Evolutionary conservation across 768 basidiomycete species (phyloP).

Genomic region (Crepidotus variabilis): DNA sequence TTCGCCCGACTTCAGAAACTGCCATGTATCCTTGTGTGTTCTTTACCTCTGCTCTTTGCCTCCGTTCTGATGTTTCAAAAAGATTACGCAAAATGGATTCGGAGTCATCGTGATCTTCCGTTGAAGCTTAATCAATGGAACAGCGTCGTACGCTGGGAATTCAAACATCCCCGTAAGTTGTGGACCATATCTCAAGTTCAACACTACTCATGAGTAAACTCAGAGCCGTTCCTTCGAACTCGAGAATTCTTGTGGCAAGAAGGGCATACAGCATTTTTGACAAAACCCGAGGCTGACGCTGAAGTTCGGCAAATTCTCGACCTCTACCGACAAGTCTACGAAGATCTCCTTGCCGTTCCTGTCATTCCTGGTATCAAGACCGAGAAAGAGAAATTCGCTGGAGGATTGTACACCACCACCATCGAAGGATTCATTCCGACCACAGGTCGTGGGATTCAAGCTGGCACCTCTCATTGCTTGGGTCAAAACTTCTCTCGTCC

Average conservation of each 20-base stretch:
- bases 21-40: constrained; percentile 96
- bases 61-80: constrained; percentile 4
- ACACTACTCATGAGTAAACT: background rate
- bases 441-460: constrained; percentile 96
- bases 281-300: constrained; percentile 82
- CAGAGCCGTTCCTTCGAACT: constrained; percentile 97
- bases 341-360: constrained; percentile 95
- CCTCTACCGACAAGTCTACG: constrained; percentile 92
- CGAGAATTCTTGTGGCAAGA: constrained; percentile 99
- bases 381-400: constrained; percentile 99
- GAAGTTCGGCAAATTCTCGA: constrained; percentile 95
- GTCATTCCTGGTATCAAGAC: constrained; percentile 97
- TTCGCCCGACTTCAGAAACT: constrained; percentile 97
- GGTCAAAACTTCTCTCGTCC: constrained; percentile 97
- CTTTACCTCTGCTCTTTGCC: no score
- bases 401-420: constrained; percentile 96
- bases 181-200: background rate
- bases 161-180: constrained; percentile 91
- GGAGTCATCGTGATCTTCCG: constrained; percentile 94
- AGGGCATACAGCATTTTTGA: constrained; percentile 93
- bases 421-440: constrained; percentile 98
- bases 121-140: constrained; percentile 99
- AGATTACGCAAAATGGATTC: constrained; percentile 99
- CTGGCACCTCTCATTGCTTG: constrained; percentile 94
- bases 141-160: constrained; percentile 98